Percentiles rank a stretch among this genome's conserved stretches.
These are phyloP conservation scores for Pestalotiopsis sp. DNA, from an alignment of 2,329 filamentous ascomycete species.

Conservation along the genomic window DNA sequence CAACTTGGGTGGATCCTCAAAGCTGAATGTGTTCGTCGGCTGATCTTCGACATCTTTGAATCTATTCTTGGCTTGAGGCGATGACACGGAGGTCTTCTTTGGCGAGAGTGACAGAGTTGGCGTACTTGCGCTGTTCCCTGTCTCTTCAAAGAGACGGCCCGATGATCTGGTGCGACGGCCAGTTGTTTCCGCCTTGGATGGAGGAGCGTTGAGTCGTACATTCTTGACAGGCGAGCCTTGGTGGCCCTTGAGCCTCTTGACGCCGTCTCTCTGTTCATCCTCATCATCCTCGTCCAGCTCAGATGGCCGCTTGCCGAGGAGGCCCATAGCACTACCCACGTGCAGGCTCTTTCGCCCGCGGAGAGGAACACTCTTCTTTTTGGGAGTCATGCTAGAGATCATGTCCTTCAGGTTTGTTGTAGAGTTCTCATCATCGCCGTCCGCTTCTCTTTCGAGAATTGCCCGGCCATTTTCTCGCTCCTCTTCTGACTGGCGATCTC, in stretches of 20 bases:
- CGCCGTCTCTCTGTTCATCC: conserved; percentile 58
- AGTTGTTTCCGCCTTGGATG: conserved; percentile 66
- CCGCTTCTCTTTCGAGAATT: conserved; percentile 55
- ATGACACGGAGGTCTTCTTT: conserved; percentile 47
- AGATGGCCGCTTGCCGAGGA: conserved; percentile 73
- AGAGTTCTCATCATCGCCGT: conserved; percentile 59
- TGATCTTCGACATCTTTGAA: conserved; percentile 57
- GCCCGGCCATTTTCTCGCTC: conserved; percentile 62
- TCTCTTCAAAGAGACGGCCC: conserved; percentile 48
- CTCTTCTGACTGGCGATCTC: conserved; percentile 62
- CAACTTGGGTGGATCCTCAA: conserved; percentile 43
- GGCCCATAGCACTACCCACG: conserved; percentile 71
- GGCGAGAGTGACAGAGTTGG: conserved; percentile 52
- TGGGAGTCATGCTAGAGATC: conserved; percentile 78
- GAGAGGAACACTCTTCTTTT: conserved; percentile 56
- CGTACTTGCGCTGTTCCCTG: conserved; percentile 36
- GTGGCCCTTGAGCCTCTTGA: conserved; percentile 72
- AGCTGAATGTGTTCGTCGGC: conserved; percentile 44
- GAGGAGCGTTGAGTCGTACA: conserved; percentile 69
- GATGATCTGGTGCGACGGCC: conserved; percentile 58
- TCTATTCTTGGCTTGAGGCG: conserved; percentile 57
- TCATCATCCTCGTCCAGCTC: conserved; percentile 71
- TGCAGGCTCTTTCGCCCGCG: conserved; percentile 76
- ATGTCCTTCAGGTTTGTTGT: conserved; percentile 74
- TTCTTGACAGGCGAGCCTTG: conserved; percentile 79